Percentiles rank a stretch among this genome's conserved stretches.
These are phyloP conservation scores for Dioszegia crocea DNA, from an alignment of 768 basidiomycete genomes.

Conservation along the genomic window DNA sequence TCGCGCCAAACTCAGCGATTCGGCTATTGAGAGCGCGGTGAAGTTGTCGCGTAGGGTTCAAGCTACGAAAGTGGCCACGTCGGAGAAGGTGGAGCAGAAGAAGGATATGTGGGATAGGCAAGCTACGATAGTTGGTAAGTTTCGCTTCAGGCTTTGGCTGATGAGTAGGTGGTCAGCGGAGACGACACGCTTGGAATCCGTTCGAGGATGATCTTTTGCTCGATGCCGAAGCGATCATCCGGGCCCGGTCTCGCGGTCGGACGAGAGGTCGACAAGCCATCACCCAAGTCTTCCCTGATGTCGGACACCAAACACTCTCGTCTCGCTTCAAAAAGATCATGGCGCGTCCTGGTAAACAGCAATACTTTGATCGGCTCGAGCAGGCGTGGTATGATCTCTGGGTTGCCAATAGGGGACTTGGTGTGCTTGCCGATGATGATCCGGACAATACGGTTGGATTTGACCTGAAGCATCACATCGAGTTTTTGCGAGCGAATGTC, in stretches of 20 bases:
- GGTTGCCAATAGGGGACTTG: slow-evolving; percentile 65
- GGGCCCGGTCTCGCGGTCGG: slow-evolving; percentile 65
- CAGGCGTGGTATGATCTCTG: slow-evolving; percentile 77
- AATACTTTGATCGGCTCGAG: slow-evolving; percentile 73
- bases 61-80: not conserved
- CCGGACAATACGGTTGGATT: slow-evolving; percentile 67
- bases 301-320: slow-evolving; percentile 15
- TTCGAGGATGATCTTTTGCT: slow-evolving; percentile 85
- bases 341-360: slow-evolving; percentile 62
- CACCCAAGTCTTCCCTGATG: slow-evolving; percentile 70
- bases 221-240: slow-evolving; percentile 77
- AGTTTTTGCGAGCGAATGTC: slow-evolving; percentile 72
- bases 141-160: not conserved
- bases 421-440: slow-evolving; percentile 67
- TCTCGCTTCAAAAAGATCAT: slow-evolving; percentile 56
- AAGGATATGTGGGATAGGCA: not conserved
- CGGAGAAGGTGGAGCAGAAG: not conserved
- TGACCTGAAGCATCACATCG: slow-evolving; percentile 72
- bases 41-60: slow-evolving; percentile 9
- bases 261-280: slow-evolving; percentile 65
- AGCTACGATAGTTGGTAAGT: not conserved
- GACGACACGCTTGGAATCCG: slow-evolving; percentile 62
- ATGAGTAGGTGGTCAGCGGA: not conserved
- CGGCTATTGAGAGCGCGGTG: slow-evolving; percentile 19
- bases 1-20: slow-evolving; percentile 12